Percentiles rank a stretch among this genome's conserved stretches.
Conservation (phyloP, 1,284 basidiomycete genomes). For the Laetiporus sulphureus region DNA sequence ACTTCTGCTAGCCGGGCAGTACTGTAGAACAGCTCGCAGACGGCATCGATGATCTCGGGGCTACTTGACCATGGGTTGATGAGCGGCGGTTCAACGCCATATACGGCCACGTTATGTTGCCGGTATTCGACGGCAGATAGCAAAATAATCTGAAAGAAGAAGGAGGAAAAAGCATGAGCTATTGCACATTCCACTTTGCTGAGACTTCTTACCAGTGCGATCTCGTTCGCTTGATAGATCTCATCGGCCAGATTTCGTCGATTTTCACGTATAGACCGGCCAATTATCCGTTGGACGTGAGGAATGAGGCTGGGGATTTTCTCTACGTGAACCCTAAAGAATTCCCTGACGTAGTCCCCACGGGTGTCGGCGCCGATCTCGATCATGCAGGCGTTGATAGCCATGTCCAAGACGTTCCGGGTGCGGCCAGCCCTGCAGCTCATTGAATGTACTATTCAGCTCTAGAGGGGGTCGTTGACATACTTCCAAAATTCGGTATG, state of each 20-base stretch:
- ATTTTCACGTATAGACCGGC: slow-evolving; percentile 33
- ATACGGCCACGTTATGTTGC: slow-evolving; percentile 62
- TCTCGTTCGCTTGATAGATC: slow-evolving; percentile 68
- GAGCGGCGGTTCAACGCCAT: slow-evolving; percentile 71
- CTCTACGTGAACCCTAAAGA: slow-evolving; percentile 72
- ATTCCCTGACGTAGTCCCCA: slow-evolving; percentile 78
- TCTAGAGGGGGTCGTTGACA: too few relatives aligned
- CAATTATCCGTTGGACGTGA: slow-evolving; percentile 43
- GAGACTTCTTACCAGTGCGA: slow-evolving; percentile 51
- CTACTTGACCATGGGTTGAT: slow-evolving; percentile 83
- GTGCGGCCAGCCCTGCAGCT: slow-evolving; percentile 31
- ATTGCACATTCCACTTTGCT: background rate
- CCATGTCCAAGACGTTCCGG: slow-evolving; percentile 57
- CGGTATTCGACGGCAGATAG: slow-evolving; percentile 72
- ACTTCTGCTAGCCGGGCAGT: slow-evolving; percentile 49
- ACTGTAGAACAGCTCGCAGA: slow-evolving; percentile 68
- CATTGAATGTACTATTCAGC: too few relatives aligned
- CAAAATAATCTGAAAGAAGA: slow-evolving; percentile 56
- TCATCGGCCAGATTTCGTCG: slow-evolving; percentile 35
- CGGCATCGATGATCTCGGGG: slow-evolving; percentile 58
- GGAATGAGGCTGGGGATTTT: slow-evolving; percentile 54
- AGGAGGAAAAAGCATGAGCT: background rate
- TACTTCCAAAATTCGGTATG: slow-evolving; percentile 72
- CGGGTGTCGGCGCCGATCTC: slow-evolving; percentile 47
- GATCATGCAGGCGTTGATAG: slow-evolving; percentile 60